phyloP scores from a whole-genome alignment of 352 stramenopile genomes.

The Pseudoperonospora humuli region DNA sequence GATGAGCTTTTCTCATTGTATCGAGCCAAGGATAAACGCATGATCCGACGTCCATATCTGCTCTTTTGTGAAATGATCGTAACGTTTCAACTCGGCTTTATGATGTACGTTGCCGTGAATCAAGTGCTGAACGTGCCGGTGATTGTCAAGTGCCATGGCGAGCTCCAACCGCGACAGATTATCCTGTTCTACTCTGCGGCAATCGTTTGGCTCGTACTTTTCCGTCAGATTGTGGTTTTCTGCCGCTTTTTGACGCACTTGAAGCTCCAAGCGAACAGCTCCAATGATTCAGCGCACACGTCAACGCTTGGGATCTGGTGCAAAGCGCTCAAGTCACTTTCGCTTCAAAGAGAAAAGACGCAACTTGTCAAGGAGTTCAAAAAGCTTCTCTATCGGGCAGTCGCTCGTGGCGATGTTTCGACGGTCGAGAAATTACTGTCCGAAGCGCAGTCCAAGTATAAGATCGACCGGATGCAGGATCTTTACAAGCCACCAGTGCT shows the following conservation, averaged over 20 bases:
- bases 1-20: constrained; percentile 46
- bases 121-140: constrained; percentile 36
- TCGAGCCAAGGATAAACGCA: constrained; percentile 38
- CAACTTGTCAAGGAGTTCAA: constrained; percentile 42
- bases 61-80: constrained; percentile 64
- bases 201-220: constrained; percentile 46
- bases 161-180: constrained; percentile 27
- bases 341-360: constrained; percentile 18
- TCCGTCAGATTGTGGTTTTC: constrained; percentile 60
- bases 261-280: constrained; percentile 60
- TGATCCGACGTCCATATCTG: constrained; percentile 58
- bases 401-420: constrained; percentile 37
- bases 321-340: constrained; percentile 28
- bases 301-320: constrained; percentile 44
- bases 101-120: constrained; percentile 47
- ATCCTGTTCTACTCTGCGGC: constrained; percentile 53
- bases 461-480: constrained; percentile 27
- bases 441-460: constrained; percentile 25
- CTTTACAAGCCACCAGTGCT: constrained; percentile 43
- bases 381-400: constrained; percentile 56
- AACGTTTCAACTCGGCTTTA: constrained; percentile 39
- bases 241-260: constrained; percentile 67
- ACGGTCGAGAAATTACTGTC: constrained; percentile 36
- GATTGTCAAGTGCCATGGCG: constrained; percentile 38
- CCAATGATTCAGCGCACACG: constrained; percentile 59